Conservation (phyloP, 139 green algal genomes). For the Microglena sp. region DNA sequence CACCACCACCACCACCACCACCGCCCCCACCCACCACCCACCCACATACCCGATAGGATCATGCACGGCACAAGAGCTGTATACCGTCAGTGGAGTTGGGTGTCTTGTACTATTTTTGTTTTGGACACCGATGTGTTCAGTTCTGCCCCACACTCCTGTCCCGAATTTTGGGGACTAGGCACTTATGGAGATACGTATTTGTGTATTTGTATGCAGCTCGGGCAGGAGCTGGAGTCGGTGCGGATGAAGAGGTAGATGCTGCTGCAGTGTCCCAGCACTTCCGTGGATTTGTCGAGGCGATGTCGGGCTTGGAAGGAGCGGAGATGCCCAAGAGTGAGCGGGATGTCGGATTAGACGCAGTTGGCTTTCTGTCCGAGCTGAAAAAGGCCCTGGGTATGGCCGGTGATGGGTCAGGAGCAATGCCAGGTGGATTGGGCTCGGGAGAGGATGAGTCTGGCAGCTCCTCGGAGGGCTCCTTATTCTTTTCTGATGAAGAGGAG, state of each 20-base stretch:
- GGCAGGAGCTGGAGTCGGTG: no score
- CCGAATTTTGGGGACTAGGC: not conserved
- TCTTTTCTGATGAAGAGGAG: constrained; percentile 28
- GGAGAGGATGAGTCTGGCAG: constrained; percentile 12
- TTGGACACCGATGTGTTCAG: no score
- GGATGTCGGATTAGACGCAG: not conserved
- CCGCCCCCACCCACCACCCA: no score
- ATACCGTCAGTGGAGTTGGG: no score
- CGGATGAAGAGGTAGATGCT: constrained; percentile 28
- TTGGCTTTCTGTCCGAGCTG: not conserved
- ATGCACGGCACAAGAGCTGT: no score
- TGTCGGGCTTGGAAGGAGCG: constrained; percentile 14
- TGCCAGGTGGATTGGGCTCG: no score
- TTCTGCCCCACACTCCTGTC: no score
- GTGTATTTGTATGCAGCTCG: no score
- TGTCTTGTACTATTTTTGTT: no score
- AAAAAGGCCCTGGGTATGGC: not conserved
- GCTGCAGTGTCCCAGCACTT: constrained; percentile 11
- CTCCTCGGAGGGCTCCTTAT: constrained; percentile 20
- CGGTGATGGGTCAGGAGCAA: constrained; percentile 3
- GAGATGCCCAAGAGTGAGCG: not conserved
- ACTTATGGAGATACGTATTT: not conserved
- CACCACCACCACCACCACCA: no score
- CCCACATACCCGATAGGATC: no score
- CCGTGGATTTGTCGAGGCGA: constrained; percentile 14